A percentile compares a stretch with the other conserved stretches of the same genome.
phyloP scores from a whole-genome alignment of 805 yeast genomes.

The Candida incommunis region DNA sequence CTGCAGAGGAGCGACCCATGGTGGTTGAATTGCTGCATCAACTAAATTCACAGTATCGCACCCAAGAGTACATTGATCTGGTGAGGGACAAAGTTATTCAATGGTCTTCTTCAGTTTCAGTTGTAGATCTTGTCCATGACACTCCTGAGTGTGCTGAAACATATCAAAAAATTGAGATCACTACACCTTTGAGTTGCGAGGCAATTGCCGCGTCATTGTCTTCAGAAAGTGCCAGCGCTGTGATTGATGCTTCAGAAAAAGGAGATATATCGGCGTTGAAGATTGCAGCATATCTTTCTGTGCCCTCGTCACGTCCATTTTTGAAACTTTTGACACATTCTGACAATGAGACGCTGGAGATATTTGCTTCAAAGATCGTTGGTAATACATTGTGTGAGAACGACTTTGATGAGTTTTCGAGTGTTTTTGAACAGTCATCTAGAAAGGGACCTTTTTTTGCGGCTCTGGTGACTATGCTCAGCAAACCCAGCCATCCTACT shows the following conservation, averaged over 20 bases:
- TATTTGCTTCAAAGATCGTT: neutral
- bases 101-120: neutral
- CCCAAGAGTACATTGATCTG: neutral
- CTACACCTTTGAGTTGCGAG: neutral
- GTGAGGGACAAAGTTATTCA: neutral
- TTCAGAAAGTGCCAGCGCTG: neutral
- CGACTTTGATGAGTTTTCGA: neutral
- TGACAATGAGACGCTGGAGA: neutral
- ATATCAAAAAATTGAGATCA: neutral
- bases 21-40: neutral
- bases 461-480: neutral
- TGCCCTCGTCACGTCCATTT: neutral
- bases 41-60: neutral
- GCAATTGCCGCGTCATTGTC: neutral
- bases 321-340: neutral
- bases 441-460: neutral
- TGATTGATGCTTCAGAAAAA: neutral
- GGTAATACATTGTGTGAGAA: neutral
- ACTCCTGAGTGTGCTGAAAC: neutral
- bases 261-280: neutral
- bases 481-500: neutral
- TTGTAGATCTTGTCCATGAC: neutral
- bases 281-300: neutral
- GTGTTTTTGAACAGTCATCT: neutral
- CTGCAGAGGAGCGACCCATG: neutral